A percentile compares a stretch with the other conserved stretches of the same genome.
Evolutionary conservation across 768 basidiomycete species (phyloP).

Genomic region (Rhodotorula paludigena): DNA sequence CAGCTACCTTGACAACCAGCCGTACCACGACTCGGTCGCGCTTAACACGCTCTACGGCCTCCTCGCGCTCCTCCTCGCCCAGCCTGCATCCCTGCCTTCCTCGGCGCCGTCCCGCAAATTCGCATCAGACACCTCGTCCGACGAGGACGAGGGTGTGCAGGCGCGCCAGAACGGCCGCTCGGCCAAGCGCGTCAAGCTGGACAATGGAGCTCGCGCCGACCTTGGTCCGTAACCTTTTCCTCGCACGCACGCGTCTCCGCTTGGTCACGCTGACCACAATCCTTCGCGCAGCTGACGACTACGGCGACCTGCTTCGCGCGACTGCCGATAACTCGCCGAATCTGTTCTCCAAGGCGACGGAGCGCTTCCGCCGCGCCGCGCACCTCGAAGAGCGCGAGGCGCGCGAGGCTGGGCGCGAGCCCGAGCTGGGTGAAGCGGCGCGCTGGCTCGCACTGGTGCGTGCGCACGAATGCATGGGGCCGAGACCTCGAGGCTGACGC

Average conservation of each 20-base stretch:
- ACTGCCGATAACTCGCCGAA: background rate
- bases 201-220: background rate
- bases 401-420: background rate
- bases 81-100: background rate
- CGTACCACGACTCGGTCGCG: constrained; percentile 35
- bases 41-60: constrained; percentile 30
- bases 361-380: constrained; percentile 19
- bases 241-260: background rate
- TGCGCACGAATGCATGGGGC: rapidly evolving
- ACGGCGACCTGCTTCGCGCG: background rate
- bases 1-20: constrained; percentile 36
- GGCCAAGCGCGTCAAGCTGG: background rate
- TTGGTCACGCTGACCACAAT: background rate
- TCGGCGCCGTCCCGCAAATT: background rate
- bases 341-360: constrained; percentile 10
- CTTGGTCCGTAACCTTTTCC: background rate
- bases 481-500: background rate
- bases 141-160: background rate
- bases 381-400: constrained; percentile 7
- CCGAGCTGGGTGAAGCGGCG: background rate
- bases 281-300: background rate
- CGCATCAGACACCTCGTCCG: background rate
- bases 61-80: constrained; percentile 32
- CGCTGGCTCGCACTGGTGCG: constrained; percentile 21
- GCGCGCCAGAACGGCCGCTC: background rate